Conservation (phyloP, 2,329 filamentous ascomycete species). For the Fusarium transvaalense region DNA sequence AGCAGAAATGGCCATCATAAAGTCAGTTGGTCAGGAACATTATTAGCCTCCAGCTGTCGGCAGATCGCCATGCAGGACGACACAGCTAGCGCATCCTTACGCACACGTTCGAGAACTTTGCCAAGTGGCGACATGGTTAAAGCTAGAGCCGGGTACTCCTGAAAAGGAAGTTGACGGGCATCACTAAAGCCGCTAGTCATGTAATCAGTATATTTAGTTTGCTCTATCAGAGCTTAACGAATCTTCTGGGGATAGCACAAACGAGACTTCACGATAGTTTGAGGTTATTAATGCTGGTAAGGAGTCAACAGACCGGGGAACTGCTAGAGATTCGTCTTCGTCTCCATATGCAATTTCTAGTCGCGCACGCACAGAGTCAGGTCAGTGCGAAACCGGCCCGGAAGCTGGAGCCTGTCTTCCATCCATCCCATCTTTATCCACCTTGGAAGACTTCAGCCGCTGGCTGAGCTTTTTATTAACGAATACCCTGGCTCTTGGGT, state of each 20-base stretch:
- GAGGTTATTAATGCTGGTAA: slow-evolving; percentile 19
- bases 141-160: slow-evolving; percentile 29
- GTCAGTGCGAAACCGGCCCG: slow-evolving; percentile 28
- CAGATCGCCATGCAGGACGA: slow-evolving; percentile 33
- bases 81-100: slow-evolving; percentile 10
- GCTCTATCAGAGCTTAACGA: slow-evolving; percentile 12
- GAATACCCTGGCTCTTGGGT: slow-evolving; percentile 2
- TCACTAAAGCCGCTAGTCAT: slow-evolving; percentile 31
- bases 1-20: slow-evolving; percentile 13
- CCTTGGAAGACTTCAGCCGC: slow-evolving; percentile 2
- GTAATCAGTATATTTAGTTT: slow-evolving; percentile 28
- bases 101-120: slow-evolving; percentile 27
- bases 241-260: slow-evolving; percentile 30
- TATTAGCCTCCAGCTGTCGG: slow-evolving; percentile 29
- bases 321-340: slow-evolving; percentile 5
- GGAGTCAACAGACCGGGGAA: slow-evolving; percentile 18
- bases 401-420: slow-evolving; percentile 3
- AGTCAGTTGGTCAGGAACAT: slow-evolving; percentile 11
- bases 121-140: slow-evolving; percentile 34
- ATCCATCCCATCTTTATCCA: slow-evolving; percentile 18
- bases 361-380: neutral
- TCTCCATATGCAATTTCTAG: slow-evolving; percentile 1
- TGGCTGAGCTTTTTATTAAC: slow-evolving; percentile 5
- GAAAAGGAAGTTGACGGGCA: slow-evolving; percentile 36
- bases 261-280: slow-evolving; percentile 3